Base-by-base conservation (phyloP, 352 stramenopile genomes). In the Globisporangium orthogonon region DNA sequence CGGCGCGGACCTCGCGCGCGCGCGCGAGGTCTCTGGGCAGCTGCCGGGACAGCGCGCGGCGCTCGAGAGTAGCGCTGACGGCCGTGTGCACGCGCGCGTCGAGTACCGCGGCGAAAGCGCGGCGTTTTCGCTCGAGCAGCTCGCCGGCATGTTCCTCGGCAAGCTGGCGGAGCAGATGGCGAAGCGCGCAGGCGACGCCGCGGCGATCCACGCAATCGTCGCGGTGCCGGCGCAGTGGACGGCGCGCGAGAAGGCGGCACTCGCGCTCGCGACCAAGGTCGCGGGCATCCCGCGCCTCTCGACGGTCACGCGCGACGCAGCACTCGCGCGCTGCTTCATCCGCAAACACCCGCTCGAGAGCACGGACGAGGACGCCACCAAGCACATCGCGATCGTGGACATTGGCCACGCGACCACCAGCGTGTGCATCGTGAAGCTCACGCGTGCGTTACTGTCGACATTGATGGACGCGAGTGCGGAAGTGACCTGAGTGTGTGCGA, bases 331-430 rank as follows among this genome's bases (percentile, higher is more conserved):
- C 46, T 94, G 84, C 65, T 96, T 89, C 67, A 68, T 89, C 51
- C 68, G 68, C 58, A 96, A 96, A 61, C 88, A 97, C 70, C 81
- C 86, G 3, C 57, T 96, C 18, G 44, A 74, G 39, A 11, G 7
- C n/a, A 15, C 41, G 23, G 40, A 56, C 4, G 58, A 67, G 17
- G 66, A 63, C 33, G 54, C 54, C 18, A 29, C 51, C n/a, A 80
- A 82, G 62, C 71, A 82, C 61, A 91, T 97, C 60, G 65, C 85
- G 50, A 87, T 97, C 60, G 69, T 97, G 9, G 89, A 97, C 65
- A 86, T 97, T 63, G 89, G 89, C 45, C 78, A 92, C 63, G 86
- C 74, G 29, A 89, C 63, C 50, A 94, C 87, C 10, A 87, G 74
- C 47, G 69, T 89, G 23, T 70, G 83, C 15, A 65, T 90, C 3